Conservation (phyloP, 768 basidiomycete genomes). For the Gloeopeniophorella convolvens region DNA sequence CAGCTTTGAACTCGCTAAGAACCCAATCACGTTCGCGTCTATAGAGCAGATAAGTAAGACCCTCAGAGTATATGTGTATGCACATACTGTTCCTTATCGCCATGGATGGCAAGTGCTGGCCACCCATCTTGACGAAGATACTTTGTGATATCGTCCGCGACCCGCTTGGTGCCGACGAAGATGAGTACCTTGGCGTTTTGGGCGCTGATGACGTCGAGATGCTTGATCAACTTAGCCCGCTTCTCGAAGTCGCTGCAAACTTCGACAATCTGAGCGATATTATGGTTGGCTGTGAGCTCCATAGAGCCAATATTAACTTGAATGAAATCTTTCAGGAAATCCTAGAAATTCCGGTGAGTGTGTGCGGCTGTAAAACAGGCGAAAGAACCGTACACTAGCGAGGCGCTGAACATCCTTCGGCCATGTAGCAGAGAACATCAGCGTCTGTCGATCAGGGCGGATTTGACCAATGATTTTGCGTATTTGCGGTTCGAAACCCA, state of each 20-base stretch:
- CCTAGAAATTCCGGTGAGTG: slow-evolving; percentile 38
- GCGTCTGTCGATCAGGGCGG: slow-evolving; percentile 94
- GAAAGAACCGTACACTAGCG: slow-evolving; percentile 56
- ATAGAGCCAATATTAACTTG: slow-evolving; percentile 99
- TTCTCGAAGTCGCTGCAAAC: slow-evolving; percentile 98
- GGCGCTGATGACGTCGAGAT: slow-evolving; percentile 91
- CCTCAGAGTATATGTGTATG: no score
- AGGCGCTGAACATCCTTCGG: slow-evolving; percentile 99
- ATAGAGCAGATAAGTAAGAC: no score
- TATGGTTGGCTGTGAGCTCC: slow-evolving; percentile 98
- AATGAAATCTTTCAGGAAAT: slow-evolving; percentile 94
- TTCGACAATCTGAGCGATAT: slow-evolving; percentile 93
- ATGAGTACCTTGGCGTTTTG: slow-evolving; percentile 99
- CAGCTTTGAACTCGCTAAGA: slow-evolving; percentile 94
- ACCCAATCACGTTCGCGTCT: slow-evolving; percentile 99
- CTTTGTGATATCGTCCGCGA: slow-evolving; percentile 98
- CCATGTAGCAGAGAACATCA: slow-evolving; percentile 99
- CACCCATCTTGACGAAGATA: slow-evolving; percentile 97
- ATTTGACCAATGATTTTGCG: slow-evolving; percentile 97
- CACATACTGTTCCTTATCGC: slow-evolving; percentile 95
- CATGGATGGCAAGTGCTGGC: slow-evolving; percentile 99
- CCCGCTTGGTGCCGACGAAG: slow-evolving; percentile 95
- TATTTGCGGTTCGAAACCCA: slow-evolving; percentile 99
- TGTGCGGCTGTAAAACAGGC: not conserved
- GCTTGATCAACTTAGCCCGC: slow-evolving; percentile 91